Percentiles rank a stretch among this genome's conserved stretches.
Conservation (phyloP, 2,329 filamentous ascomycete species). For the Diplodia sapinea region DNA sequence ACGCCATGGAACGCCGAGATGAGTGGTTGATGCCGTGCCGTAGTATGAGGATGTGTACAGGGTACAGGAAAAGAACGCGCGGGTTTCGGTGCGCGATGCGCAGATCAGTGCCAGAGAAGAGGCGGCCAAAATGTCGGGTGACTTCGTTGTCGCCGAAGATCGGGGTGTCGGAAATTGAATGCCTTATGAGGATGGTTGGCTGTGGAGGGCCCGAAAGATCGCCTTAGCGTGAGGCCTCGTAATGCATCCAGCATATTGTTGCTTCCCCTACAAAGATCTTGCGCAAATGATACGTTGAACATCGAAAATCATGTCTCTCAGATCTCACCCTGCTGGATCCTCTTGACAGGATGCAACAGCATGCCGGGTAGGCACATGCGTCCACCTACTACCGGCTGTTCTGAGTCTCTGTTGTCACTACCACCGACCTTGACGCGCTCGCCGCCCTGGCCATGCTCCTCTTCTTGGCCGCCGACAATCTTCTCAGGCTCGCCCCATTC, state of each 20-base stretch:
- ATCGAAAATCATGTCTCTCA: conserved; percentile 21
- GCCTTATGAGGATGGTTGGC: conserved; percentile 19
- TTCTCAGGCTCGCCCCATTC: conserved; percentile 78
- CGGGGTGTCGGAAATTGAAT: conserved; percentile 17
- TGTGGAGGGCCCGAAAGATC: not conserved
- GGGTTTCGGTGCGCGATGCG: not conserved
- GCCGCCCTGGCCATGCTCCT: conserved; percentile 42
- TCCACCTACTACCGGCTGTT: conserved; percentile 51
- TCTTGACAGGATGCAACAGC: conserved; percentile 87
- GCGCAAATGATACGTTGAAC: conserved; percentile 17
- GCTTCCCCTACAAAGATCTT: not conserved
- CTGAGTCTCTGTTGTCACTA: conserved; percentile 30
- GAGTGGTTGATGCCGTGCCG: conserved; percentile 20
- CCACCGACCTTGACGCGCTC: conserved; percentile 55
- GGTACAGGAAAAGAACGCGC: conserved; percentile 12
- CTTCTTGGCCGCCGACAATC: conserved; percentile 50
- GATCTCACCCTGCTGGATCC: conserved; percentile 42
- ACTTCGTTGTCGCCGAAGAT: conserved; percentile 8
- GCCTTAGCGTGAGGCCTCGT: conserved; percentile 5
- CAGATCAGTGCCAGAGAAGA: not conserved
- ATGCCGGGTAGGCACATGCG: conserved; percentile 91
- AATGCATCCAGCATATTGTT: conserved; percentile 4
- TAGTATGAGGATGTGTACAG: conserved; percentile 26
- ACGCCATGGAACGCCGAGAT: conserved; percentile 24
- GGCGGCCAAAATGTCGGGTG: not conserved